A percentile compares a stretch with the other conserved stretches of the same genome.
Conservation (phyloP, 2,329 filamentous ascomycete genomes). For the Scedosporium apiospermum region DNA sequence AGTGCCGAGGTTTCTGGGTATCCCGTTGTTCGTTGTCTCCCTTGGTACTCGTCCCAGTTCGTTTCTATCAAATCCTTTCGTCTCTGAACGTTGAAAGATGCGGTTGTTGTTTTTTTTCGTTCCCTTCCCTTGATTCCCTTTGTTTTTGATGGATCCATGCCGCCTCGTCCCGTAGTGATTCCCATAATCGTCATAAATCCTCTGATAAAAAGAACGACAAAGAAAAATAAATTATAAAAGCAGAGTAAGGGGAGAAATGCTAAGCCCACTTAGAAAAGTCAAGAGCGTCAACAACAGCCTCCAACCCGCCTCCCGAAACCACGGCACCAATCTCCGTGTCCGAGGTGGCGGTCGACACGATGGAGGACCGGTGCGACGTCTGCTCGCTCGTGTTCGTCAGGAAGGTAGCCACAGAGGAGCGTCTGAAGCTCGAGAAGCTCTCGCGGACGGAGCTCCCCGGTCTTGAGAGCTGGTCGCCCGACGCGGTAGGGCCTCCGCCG, state of each 20-base stretch:
- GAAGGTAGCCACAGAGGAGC: conserved; percentile 58
- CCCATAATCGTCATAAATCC: background rate
- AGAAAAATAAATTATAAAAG: background rate
- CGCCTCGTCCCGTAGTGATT: no score
- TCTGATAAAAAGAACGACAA: background rate
- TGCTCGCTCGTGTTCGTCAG: conserved; percentile 48
- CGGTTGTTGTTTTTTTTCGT: no score
- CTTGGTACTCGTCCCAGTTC: no score
- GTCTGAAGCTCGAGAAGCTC: conserved; percentile 49
- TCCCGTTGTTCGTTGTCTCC: no score
- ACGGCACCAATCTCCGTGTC: conserved; percentile 37
- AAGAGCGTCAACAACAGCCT: conserved; percentile 33
- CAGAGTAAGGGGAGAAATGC: background rate
- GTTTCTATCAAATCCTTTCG: no score
- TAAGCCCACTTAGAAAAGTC: conserved; percentile 42
- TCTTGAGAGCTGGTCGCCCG: conserved; percentile 22
- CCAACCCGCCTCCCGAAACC: conserved; percentile 20
- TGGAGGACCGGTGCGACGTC: conserved; percentile 48
- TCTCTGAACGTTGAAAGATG: no score
- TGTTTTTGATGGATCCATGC: background rate
- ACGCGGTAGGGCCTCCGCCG: conserved; percentile 7
- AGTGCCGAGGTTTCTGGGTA: no score
- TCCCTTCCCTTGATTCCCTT: background rate
- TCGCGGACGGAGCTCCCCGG: conserved; percentile 42
- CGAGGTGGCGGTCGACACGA: conserved; percentile 43